Conservation (phyloP, 2,329 filamentous ascomycete genomes). For the Xylaria sp. region DNA sequence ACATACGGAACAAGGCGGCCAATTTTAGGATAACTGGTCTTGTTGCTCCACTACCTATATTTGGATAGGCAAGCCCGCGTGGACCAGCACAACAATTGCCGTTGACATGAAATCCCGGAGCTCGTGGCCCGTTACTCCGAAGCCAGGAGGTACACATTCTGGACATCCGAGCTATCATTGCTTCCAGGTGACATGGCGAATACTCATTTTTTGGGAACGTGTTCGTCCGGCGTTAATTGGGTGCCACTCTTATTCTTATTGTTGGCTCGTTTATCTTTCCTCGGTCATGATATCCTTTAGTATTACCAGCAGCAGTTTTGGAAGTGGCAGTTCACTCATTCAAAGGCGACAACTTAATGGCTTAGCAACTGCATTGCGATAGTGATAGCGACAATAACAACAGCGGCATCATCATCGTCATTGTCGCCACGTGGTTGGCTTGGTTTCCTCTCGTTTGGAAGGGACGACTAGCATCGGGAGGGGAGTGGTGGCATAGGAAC, state of each 20-base stretch:
- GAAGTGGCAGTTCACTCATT: conserved; percentile 7
- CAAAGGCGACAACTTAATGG: conserved; percentile 33
- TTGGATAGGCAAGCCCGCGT: conserved; percentile 31
- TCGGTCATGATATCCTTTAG: conserved; percentile 37
- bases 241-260: conserved; percentile 28
- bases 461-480: conserved; percentile 12
- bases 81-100: conserved; percentile 10
- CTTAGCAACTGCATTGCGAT: conserved; percentile 31
- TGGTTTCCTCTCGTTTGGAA: conserved; percentile 22
- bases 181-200: conserved; percentile 26
- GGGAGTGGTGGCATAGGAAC: conserved; percentile 19
- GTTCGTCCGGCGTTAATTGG: conserved; percentile 33
- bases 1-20: conserved; percentile 1
- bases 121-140: conserved; percentile 10
- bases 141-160: conserved; percentile 1
- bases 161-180: conserved; percentile 15
- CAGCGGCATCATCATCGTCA: conserved; percentile 26
- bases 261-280: conserved; percentile 26
- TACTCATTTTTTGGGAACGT: conserved; percentile 20
- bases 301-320: conserved; percentile 30
- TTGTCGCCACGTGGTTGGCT: conserved; percentile 23
- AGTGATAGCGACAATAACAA: conserved; percentile 26
- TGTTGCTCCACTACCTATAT: conserved; percentile 4
- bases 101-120: conserved; percentile 5
- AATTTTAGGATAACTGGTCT: conserved; percentile 31